Percentiles rank a stretch among this genome's conserved stretches.
phyloP scores from a whole-genome alignment of 768 basidiomycete genomes.

The Leccinum sublutescens region DNA sequence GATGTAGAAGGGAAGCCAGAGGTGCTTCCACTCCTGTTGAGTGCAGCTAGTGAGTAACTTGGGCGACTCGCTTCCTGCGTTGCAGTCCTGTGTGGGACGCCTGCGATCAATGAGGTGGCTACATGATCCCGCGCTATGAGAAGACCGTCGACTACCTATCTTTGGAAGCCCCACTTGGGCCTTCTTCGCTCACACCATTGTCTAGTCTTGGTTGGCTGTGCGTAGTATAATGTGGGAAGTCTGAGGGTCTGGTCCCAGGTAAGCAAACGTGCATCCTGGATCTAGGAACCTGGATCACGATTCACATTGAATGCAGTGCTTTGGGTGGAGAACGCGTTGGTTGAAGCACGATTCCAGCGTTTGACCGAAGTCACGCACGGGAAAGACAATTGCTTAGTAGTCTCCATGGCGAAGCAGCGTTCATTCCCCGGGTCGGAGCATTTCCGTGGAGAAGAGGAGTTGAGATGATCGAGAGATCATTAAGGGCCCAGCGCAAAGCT shows the following conservation, averaged over 20 bases:
- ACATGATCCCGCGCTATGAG: slow-evolving; percentile 10
- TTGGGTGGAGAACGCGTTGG: slow-evolving; percentile 79
- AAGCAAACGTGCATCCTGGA: slow-evolving; percentile 16
- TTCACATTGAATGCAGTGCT: slow-evolving; percentile 10
- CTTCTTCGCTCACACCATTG: slow-evolving; percentile 3
- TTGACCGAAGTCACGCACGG: slow-evolving; percentile 62
- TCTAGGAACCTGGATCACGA: slow-evolving; percentile 14
- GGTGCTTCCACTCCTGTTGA: slow-evolving; percentile 26
- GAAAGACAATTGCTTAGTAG: slow-evolving; percentile 32
- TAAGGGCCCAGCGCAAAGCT: slow-evolving; percentile 60
- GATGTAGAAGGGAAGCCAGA: slow-evolving; percentile 15
- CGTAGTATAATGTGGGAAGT: slow-evolving; percentile 77
- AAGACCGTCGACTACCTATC: not conserved
- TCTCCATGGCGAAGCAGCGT: slow-evolving; percentile 33
- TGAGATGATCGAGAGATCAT: slow-evolving; percentile 76
- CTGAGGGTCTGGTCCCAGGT: slow-evolving; percentile 74
- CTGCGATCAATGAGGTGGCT: slow-evolving; percentile 8
- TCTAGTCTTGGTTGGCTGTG: slow-evolving; percentile 70
- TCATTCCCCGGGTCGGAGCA: slow-evolving; percentile 56
- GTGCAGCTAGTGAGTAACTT: not conserved
- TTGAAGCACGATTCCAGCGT: slow-evolving; percentile 79
- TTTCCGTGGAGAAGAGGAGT: slow-evolving; percentile 73
- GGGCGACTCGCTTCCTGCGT: slow-evolving; percentile 6
- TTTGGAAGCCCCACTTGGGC: not conserved
- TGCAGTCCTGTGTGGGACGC: not conserved